Conservation (phyloP, 2,329 filamentous ascomycete genomes). For the Pseudogymnoascus sp. region DNA sequence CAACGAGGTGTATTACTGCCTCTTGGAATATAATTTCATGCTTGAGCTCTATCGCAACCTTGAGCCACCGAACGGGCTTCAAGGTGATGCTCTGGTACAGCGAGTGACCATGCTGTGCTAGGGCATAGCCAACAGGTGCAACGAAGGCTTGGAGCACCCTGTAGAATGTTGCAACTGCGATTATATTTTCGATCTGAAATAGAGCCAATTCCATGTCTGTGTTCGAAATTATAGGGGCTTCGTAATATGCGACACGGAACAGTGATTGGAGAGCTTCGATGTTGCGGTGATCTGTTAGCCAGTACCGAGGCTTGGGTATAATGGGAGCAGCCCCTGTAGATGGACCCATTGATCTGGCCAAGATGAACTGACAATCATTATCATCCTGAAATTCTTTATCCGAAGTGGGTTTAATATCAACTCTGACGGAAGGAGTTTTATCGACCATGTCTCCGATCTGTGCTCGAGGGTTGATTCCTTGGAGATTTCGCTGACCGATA, state of each 20-base stretch:
- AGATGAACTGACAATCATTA: not conserved
- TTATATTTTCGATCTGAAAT: slow-evolving; percentile 12
- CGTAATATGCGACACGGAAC: slow-evolving; percentile 14
- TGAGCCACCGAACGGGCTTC: slow-evolving; percentile 20
- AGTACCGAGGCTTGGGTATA: not conserved
- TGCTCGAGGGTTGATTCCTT: not conserved
- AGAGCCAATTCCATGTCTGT: slow-evolving; percentile 13
- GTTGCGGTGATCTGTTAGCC: not conserved
- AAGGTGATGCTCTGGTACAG: slow-evolving; percentile 15
- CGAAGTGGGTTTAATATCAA: not conserved
- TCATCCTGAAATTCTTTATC: not conserved
- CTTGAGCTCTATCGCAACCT: slow-evolving; percentile 12
- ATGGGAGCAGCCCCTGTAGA: not conserved
- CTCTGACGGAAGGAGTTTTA: not conserved
- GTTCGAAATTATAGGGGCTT: slow-evolving; percentile 11
- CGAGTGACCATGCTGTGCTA: slow-evolving; percentile 13
- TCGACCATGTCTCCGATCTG: not conserved
- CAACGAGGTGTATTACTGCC: slow-evolving; percentile 21
- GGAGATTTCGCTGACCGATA: not conserved
- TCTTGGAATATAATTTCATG: slow-evolving; percentile 19
- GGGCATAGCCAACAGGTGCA: slow-evolving; percentile 9
- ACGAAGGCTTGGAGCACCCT: slow-evolving; percentile 8
- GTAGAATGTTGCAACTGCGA: slow-evolving; percentile 12
- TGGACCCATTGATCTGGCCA: not conserved
- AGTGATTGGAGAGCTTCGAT: slow-evolving; percentile 16